These are phyloP conservation scores for Arabidopsis hybrid DNA, from an alignment of 441 rosid species.

Conservation along the genomic window DNA sequence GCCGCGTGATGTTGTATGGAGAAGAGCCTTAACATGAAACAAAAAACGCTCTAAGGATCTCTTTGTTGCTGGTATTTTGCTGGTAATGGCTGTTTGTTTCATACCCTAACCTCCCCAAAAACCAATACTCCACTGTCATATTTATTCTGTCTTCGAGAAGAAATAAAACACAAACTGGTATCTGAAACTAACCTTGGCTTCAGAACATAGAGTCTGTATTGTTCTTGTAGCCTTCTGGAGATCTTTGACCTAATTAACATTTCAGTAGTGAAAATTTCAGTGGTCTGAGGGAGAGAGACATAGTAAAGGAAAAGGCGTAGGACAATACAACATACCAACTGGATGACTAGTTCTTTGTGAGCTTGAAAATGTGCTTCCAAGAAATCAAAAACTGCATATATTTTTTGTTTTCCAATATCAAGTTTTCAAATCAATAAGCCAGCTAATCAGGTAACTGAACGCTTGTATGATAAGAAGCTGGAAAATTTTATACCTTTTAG, in stretches of 20 bases:
- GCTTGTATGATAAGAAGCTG: constrained; percentile 19
- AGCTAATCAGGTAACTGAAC: constrained; percentile 25
- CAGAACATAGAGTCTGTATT: constrained; percentile 85
- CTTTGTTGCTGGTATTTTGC: constrained; percentile 83
- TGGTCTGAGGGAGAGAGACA: constrained; percentile 3
- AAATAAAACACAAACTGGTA: neutral
- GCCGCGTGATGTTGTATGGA: constrained; percentile 68
- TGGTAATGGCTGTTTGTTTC: constrained; percentile 75
- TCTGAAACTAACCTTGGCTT: constrained; percentile 75
- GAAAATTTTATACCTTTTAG: constrained; percentile 64
- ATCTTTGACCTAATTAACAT: constrained; percentile 65
- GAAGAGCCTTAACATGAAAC: constrained; percentile 86
- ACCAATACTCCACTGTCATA: constrained; percentile 27
- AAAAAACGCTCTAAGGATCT: constrained; percentile 85
- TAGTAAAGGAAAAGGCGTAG: constrained; percentile 7
- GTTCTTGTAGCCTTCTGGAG: constrained; percentile 92
- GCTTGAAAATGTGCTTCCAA: constrained; percentile 71
- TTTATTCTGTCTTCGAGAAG: constrained; percentile 5
- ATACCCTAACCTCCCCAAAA: constrained; percentile 56
- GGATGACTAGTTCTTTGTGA: constrained; percentile 66
- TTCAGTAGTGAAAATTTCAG: constrained; percentile 16
- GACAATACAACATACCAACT: constrained; percentile 57
- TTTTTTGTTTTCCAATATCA: neutral
- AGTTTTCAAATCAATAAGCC: constrained; percentile 26
- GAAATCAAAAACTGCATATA: constrained; percentile 72